A percentile compares a stretch with the other conserved stretches of the same genome.
Evolutionary conservation across 2,329 filamentous ascomycete species (phyloP).

Genomic region (Juglanconis oblonga): DNA sequence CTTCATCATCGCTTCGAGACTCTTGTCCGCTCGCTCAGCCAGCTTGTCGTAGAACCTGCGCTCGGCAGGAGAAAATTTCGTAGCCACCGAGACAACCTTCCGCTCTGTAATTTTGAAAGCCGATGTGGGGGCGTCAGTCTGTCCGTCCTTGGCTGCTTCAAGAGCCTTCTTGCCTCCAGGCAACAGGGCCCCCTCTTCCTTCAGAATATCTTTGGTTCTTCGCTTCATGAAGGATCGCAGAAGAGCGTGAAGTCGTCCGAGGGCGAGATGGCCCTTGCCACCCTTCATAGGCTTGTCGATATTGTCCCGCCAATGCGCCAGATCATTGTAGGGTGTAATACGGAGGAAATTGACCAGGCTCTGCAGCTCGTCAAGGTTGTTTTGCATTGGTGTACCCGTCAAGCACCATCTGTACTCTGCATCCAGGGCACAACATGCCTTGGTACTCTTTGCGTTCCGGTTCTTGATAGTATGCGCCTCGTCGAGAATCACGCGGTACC

Average conservation of each 20-base stretch:
- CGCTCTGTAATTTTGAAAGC: constrained; percentile 90
- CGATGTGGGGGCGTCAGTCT: constrained; percentile 46
- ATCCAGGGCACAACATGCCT: constrained; percentile 81
- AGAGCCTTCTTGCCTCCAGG: constrained; percentile 63
- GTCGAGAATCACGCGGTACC: constrained; percentile 94
- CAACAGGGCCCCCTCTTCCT: constrained; percentile 77
- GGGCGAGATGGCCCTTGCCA: constrained; percentile 83
- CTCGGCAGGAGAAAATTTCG: constrained; percentile 77
- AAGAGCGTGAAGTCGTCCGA: constrained; percentile 79
- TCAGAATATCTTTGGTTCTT: constrained; percentile 96
- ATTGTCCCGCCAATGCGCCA: constrained; percentile 84
- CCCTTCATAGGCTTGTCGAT: constrained; percentile 89
- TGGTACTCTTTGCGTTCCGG: constrained; percentile 89
- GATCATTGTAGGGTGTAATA: constrained; percentile 86
- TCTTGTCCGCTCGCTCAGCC: constrained; percentile 79
- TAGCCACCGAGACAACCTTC: constrained; percentile 77
- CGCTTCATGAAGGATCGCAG: constrained; percentile 96
- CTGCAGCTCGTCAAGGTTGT: constrained; percentile 94
- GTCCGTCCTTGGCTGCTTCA: constrained; percentile 45
- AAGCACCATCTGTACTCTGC: constrained; percentile 94
- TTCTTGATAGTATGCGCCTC: constrained; percentile 99
- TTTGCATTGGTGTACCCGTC: constrained; percentile 96
- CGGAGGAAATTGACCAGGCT: constrained; percentile 89
- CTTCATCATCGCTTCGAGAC: constrained; percentile 84
- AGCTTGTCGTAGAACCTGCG: constrained; percentile 81